These are phyloP conservation scores for Glycine latifolia DNA, from an alignment of 306 rosid species.

Conservation along the genomic window DNA sequence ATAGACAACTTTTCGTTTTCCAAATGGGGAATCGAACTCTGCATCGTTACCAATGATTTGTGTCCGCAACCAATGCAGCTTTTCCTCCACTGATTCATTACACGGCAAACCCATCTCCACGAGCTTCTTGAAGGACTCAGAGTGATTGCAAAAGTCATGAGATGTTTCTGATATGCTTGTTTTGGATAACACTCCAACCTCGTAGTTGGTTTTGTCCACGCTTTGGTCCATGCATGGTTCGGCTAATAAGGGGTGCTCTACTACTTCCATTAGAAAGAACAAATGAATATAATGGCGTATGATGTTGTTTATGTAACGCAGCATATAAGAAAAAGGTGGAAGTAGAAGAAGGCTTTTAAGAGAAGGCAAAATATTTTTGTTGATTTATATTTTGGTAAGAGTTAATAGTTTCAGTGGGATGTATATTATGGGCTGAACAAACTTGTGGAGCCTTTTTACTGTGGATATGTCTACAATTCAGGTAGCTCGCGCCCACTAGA, in stretches of 20 bases:
- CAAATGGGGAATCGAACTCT: constrained; percentile 70
- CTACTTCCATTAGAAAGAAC: constrained; percentile 35
- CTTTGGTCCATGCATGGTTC: constrained; percentile 6
- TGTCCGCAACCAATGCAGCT: constrained; percentile 66
- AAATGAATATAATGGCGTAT: constrained; percentile 32
- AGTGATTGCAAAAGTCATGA: constrained; percentile 32
- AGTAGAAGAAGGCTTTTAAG: background rate
- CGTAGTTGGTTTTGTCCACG: background rate
- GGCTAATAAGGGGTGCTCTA: constrained; percentile 27
- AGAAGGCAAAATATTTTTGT: background rate
- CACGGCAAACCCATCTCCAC: constrained; percentile 48
- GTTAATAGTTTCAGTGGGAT: constrained; percentile 49
- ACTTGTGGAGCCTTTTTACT: constrained; percentile 29
- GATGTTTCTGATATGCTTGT: background rate
- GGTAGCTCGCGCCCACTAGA: constrained; percentile 31
- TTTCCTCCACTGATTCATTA: constrained; percentile 43
- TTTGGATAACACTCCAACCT: background rate
- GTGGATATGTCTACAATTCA: constrained; percentile 30
- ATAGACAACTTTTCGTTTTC: constrained; percentile 66
- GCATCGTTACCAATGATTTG: constrained; percentile 67
- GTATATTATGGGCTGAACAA: constrained; percentile 37
- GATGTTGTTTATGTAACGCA: constrained; percentile 39
- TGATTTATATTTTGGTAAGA: constrained; percentile 20
- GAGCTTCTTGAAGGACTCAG: constrained; percentile 44
- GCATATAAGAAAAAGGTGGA: background rate